Base-by-base conservation (phyloP, 2,329 filamentous ascomycete genomes). In the Apiospora kogelbergensis region DNA sequence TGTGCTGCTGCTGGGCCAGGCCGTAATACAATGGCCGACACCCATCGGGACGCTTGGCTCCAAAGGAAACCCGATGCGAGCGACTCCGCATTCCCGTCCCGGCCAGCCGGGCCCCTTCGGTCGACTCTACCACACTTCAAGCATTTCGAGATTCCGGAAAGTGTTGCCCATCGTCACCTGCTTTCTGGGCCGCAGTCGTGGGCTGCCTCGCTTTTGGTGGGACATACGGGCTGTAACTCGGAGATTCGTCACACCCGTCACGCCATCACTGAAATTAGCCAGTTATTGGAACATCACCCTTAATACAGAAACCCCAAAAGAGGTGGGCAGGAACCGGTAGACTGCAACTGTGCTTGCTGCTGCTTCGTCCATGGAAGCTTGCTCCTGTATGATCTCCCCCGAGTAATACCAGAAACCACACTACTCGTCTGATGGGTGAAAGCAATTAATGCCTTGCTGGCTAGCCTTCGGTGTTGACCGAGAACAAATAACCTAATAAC, bases 131-230 rank as follows among this genome's bases (percentile, higher is more conserved):
- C 45, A 11, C 45, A 48, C 10, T 48, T 57, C 30, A 24, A 24
- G n/a, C 7, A 42, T 57, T 33, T 57, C 26, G 24, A 57, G 33
- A 33, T 17, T 33, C 10, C 30, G 48, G 48, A 20, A 57, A 33
- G 48, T 20, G 26, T 33, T 30, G 48, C 48, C 48, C 26, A 57
- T 57, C 48, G 17, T 57, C 48, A 33, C 48, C 17, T 33, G 26
- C 48, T 9, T 57, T 30, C 48, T 57, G 48, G 26, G 26, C 48
- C 26, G 48, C 26, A 24, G 48, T 57, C 48, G 48, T 57, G 48
- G 48, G 48, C 48, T 57, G 48, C 48, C 26, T 57, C 48, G 26
- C 48, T 57, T 57, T 57, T 57, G 48, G 48, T 57, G 48, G 48
- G 26, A 57, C 48, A 24, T 24, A 57, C 26, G 48, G 48, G 48